A percentile compares a stretch with the other conserved stretches of the same genome.
Evolutionary conservation across 2,329 filamentous ascomycete genomes (phyloP).

Genomic region (Xylariaceae sp.): DNA sequence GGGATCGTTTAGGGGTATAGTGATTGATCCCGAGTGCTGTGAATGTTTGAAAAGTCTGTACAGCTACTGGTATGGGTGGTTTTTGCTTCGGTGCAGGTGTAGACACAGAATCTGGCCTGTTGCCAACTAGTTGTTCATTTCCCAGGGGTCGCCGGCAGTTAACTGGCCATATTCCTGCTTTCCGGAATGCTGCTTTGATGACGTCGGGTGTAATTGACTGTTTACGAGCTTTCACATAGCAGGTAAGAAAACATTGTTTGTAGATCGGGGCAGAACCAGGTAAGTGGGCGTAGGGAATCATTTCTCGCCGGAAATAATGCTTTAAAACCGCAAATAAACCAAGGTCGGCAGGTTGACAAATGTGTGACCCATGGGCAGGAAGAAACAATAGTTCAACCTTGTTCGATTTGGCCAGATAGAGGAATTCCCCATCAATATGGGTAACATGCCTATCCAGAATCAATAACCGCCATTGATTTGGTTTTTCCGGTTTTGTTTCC

Average conservation of each 20-base stretch:
- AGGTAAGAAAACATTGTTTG: not conserved
- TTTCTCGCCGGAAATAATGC: not conserved
- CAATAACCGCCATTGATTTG: not conserved
- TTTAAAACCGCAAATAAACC: not conserved
- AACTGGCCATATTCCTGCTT: not conserved
- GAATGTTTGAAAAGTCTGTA: too few species aligned
- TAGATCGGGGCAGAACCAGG: not conserved
- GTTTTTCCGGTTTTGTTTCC: not conserved
- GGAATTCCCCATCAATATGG: not conserved
- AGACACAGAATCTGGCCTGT: too few species aligned
- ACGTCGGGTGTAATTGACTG: not conserved
- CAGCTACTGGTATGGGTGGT: too few species aligned
- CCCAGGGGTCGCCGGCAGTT: not conserved
- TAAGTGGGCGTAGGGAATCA: not conserved
- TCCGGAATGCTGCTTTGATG: not conserved
- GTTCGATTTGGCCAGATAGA: not conserved
- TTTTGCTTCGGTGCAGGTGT: too few species aligned
- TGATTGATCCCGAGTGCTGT: too few species aligned
- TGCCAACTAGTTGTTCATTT: not conserved
- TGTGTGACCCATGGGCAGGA: not conserved
- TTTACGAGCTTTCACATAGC: not conserved
- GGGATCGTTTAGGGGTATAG: too few species aligned
- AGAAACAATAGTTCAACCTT: not conserved
- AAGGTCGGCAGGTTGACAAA: not conserved
- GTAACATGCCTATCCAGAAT: not conserved